Conservation (phyloP, 2,329 filamentous ascomycete species). For the Beauveria medogensis region DNA sequence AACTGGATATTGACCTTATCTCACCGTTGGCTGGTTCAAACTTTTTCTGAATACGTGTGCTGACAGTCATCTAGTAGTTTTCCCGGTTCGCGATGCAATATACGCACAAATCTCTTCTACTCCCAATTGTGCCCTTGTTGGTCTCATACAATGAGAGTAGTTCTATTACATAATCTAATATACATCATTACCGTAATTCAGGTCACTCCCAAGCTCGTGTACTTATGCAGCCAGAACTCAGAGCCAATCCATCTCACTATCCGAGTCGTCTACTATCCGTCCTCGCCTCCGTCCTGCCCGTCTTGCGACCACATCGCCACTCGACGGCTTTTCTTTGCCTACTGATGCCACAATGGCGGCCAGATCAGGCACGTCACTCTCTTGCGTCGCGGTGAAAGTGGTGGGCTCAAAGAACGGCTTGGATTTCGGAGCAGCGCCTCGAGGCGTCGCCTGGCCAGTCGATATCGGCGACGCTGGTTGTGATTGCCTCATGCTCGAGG, state of each 20-base stretch:
- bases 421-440: conserved; percentile 17
- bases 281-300: conserved; percentile 3
- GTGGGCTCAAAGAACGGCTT: conserved; percentile 32
- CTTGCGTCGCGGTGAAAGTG: conserved; percentile 31
- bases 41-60: background rate
- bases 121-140: background rate
- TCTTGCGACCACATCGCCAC: background rate
- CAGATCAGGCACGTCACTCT: conserved; percentile 31
- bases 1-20: background rate
- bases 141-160: no score
- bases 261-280: conserved; percentile 15
- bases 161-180: conserved; percentile 1
- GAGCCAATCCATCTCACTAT: conserved; percentile 13
- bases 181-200: background rate
- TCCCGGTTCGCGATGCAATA: background rate
- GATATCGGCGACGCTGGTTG: conserved; percentile 21
- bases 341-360: conserved; percentile 17
- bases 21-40: background rate
- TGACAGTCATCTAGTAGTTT: background rate
- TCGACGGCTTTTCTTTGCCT: background rate
- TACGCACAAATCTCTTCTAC: no score
- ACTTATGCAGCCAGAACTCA: background rate
- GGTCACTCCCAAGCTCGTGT: background rate
- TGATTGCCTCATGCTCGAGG: conserved; percentile 29
- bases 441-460: conserved; percentile 15